A percentile compares a stretch with the other conserved stretches of the same genome.
phyloP scores from a whole-genome alignment of 805 yeast genomes.

The Suhomyces pyralidae region DNA sequence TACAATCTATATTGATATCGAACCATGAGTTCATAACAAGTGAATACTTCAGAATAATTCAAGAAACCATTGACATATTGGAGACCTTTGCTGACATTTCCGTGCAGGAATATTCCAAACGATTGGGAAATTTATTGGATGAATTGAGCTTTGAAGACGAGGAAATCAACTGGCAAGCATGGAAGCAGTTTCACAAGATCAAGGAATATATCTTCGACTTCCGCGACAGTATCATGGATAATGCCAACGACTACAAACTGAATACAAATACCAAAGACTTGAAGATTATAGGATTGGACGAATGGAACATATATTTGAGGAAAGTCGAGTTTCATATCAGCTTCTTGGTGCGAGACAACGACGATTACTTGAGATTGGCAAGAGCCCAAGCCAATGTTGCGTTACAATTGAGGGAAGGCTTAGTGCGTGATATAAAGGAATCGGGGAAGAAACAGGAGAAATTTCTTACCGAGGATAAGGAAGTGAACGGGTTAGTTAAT shows the following conservation, averaged over 20 bases:
- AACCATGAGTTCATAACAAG: conserved; percentile 26
- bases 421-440: conserved; percentile 11
- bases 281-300: conserved; percentile 31
- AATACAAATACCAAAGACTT: conserved; percentile 8
- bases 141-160: conserved; percentile 38
- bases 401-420: conserved; percentile 37
- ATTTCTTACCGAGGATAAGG: not conserved
- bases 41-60: conserved; percentile 30
- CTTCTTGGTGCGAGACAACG: conserved; percentile 55
- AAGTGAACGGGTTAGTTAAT: not conserved
- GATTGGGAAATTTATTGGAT: conserved; percentile 50
- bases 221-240: conserved; percentile 49
- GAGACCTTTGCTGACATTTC: conserved; percentile 74
- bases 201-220: conserved; percentile 54
- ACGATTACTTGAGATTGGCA: conserved; percentile 47
- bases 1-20: conserved; percentile 24
- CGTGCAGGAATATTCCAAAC: conserved; percentile 60
- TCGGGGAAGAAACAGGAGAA: not conserved
- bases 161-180: conserved; percentile 21
- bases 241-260: conserved; percentile 20
- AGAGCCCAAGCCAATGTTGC: conserved; percentile 45
- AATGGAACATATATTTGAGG: conserved; percentile 32
- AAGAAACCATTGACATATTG: conserved; percentile 57
- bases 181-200: conserved; percentile 56
- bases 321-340: conserved; percentile 46